These are phyloP conservation scores for Suillus subluteus DNA, from an alignment of 768 basidiomycete genomes.

Conservation along the genomic window DNA sequence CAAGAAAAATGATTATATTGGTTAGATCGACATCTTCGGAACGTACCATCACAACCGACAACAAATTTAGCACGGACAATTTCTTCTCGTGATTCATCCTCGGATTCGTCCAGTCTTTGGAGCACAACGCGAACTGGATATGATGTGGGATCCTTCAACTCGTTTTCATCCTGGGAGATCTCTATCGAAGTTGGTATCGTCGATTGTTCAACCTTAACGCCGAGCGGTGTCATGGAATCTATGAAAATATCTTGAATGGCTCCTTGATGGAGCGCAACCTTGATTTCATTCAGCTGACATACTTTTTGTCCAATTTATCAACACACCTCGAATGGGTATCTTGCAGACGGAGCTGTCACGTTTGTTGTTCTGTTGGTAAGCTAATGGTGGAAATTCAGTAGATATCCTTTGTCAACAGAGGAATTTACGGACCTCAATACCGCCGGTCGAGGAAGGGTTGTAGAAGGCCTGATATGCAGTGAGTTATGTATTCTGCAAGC, in stretches of 20 bases:
- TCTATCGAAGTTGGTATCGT: conserved; percentile 33
- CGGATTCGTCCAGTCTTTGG: conserved; percentile 25
- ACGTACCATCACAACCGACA: conserved; percentile 72
- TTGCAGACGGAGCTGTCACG: conserved; percentile 59
- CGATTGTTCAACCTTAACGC: conserved; percentile 37
- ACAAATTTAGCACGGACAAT: conserved; percentile 73
- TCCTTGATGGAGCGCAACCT: conserved; percentile 40
- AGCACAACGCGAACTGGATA: conserved; percentile 29
- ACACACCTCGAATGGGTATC: conserved; percentile 71
- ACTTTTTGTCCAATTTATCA: not conserved
- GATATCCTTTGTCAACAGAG: not conserved
- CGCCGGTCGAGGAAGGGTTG: conserved; percentile 62
- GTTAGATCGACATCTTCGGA: not conserved
- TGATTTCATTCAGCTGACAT: not conserved
- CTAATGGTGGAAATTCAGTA: conserved; percentile 36
- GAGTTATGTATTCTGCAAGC: not conserved
- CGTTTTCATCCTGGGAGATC: conserved; percentile 29
- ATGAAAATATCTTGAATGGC: conserved; percentile 37
- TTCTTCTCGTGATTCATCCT: conserved; percentile 47
- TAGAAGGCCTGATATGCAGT: conserved; percentile 63
- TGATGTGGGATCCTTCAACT: conserved; percentile 26
- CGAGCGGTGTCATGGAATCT: conserved; percentile 35
- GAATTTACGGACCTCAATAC: conserved; percentile 53
- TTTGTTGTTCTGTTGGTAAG: conserved; percentile 64
- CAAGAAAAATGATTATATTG: conserved; percentile 8